phyloP scores from a whole-genome alignment of 2,329 filamentous ascomycete species.

The Talaromyces atroroseus region DNA sequence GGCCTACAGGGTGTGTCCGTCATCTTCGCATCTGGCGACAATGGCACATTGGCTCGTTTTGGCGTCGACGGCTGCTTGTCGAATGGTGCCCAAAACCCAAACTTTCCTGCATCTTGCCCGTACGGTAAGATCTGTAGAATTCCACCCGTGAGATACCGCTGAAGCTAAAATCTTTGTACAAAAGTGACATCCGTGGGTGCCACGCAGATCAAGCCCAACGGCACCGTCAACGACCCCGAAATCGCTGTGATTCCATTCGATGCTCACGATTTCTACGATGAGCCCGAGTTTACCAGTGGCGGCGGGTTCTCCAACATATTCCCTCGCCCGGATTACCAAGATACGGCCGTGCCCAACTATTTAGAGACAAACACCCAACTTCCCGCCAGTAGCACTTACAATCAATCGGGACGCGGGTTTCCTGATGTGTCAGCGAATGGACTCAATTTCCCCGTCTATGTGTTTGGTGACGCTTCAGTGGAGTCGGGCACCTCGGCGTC shows the following conservation, averaged over 20 bases:
- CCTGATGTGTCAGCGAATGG: conserved; percentile 56
- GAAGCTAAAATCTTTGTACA: not conserved
- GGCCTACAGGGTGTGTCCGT: conserved; percentile 32
- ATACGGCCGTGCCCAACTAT: conserved; percentile 35
- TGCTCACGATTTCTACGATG: not conserved
- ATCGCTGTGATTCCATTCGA: not conserved
- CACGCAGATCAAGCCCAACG: not conserved
- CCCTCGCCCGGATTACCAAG: conserved; percentile 40
- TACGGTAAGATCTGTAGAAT: conserved; percentile 25
- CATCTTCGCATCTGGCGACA: conserved; percentile 27
- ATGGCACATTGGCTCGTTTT: conserved; percentile 18
- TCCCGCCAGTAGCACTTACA: conserved; percentile 35
- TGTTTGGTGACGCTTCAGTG: not conserved
- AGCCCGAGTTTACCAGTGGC: conserved; percentile 33
- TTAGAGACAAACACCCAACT: conserved; percentile 23
- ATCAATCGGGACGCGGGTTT: conserved; percentile 52
- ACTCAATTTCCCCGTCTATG: not conserved
- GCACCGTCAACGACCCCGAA: conserved; percentile 3
- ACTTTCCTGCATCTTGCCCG: conserved; percentile 47
- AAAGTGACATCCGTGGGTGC: conserved; percentile 8
- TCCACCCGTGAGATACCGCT: too few relatives aligned
- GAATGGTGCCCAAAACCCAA: conserved; percentile 27
- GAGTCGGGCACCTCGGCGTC: conserved; percentile 39
- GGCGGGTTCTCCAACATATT: conserved; percentile 47
- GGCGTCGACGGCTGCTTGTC: not conserved